These are phyloP conservation scores for Tillandsia leiboldiana DNA, from an alignment of 176 grass and related monocot species.

Conservation along the genomic window DNA sequence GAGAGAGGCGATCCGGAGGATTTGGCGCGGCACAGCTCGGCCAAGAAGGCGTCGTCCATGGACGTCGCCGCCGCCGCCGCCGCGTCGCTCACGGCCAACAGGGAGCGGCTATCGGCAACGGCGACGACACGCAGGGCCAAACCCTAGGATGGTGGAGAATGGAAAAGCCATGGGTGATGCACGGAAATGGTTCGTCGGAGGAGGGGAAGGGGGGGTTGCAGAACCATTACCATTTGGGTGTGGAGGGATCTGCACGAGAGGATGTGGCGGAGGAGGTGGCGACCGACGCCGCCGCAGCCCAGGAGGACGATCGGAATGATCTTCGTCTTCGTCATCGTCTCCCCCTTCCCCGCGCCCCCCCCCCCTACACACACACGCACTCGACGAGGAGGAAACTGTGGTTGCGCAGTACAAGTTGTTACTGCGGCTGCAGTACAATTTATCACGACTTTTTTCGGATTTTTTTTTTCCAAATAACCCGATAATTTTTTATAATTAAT, in stretches of 20 bases:
- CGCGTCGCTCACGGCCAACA: slow-evolving; percentile 56
- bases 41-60: slow-evolving; percentile 61
- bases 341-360: too few species aligned
- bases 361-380: too few species aligned
- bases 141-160: slow-evolving; percentile 28
- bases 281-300: slow-evolving; percentile 81
- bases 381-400: too few species aligned
- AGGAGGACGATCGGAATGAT: slow-evolving; percentile 66
- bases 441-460: too few species aligned
- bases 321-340: slow-evolving; percentile 11
- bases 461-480: too few species aligned
- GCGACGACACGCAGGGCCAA: slow-evolving; percentile 65
- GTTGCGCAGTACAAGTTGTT: too few species aligned
- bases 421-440: too few species aligned
- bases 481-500: too few species aligned
- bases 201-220: not conserved
- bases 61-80: slow-evolving; percentile 26
- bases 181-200: not conserved
- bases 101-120: slow-evolving; percentile 58
- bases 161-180: not conserved
- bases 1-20: slow-evolving; percentile 48
- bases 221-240: slow-evolving; percentile 34
- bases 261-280: slow-evolving; percentile 76
- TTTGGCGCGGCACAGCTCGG: slow-evolving; percentile 55
- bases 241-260: slow-evolving; percentile 54